Evolutionary conservation across 106 monocot species (phyloP), one percentile per base, ranked within the genome.

Genomic region (Apostasia shenzhenica): DNA sequence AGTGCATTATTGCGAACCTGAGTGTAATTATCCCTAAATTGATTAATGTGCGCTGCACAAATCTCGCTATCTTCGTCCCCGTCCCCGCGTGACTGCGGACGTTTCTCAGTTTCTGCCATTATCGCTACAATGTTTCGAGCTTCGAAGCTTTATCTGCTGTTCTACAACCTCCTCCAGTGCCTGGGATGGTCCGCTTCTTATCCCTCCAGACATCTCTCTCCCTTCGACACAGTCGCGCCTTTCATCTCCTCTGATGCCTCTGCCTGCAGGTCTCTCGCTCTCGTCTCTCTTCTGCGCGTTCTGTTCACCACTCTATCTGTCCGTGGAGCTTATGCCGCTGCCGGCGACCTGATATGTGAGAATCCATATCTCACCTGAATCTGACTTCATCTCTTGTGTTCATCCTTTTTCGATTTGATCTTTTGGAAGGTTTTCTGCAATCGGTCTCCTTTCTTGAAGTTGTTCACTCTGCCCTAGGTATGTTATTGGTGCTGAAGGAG

Each of bases 291-390:
- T 51, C 44, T 85, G 13, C 43, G 76, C 56, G 66, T 69, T 50
- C 42, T 72, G 59, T 1, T 63, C 7, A 45, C 81, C 38, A 13
- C 80, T 69, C 61, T 66, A 3, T 88, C 85, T 40, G 1, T 81
- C 80, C 37, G 79, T 76, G 90, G 81, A 53, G 76, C 83, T 14
- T 94, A 88, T 71, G 74, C 71, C 63, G 54, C 85, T 12, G 81
- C 91, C 14, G 94, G 94, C 70, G 83, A 85, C 54, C 76, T 91
- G 75, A 88, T 91, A 64, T 94, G 94, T 94, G 70, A 62, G 8
- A 9, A 14, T 39, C 48, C 48, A 43, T 45, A 0, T 47, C 11
- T 42, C 42, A 66, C 5, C 57, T 40, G 2, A 6, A 39, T 40
- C 8, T 46, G n/a, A 52, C 60, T 55, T 14, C 14, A 57, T 50